These are phyloP conservation scores for Hymenoscyphus fraxineus DNA, from an alignment of 2,329 filamentous ascomycete genomes.

Conservation along the genomic window DNA sequence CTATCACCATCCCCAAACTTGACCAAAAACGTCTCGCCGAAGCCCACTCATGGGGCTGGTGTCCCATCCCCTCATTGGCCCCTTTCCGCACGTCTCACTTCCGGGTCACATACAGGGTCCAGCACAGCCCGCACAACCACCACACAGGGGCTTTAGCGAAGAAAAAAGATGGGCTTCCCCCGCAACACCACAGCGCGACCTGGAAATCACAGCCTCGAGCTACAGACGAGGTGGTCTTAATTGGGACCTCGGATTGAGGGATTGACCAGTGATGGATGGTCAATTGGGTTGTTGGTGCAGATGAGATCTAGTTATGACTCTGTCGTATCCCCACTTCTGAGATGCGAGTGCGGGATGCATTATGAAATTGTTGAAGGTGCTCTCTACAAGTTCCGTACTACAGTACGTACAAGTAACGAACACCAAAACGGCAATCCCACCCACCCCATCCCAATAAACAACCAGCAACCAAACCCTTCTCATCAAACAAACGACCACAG, in stretches of 20 bases:
- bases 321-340: background rate
- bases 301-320: background rate
- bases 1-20: background rate
- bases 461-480: background rate
- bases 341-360: background rate
- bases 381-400: too few species aligned
- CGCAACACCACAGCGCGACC: background rate
- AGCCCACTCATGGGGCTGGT: background rate
- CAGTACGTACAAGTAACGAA: too few species aligned
- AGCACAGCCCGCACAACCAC: background rate
- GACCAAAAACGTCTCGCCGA: slow-evolving; percentile 4
- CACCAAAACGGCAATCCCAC: background rate
- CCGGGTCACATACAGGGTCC: background rate
- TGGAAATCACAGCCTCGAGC: background rate
- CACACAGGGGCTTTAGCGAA: slow-evolving; percentile 4
- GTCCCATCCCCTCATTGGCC: background rate
- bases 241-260: background rate
- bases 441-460: background rate
- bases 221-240: background rate
- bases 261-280: background rate
- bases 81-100: background rate
- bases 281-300: background rate
- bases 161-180: background rate
- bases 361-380: too few species aligned
- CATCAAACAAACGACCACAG: background rate